Evolutionary conservation across 371 early-diverging fungal species (phyloP), one percentile per base, ranked within the genome.

Genomic region (Apophysomyces elegans): DNA sequence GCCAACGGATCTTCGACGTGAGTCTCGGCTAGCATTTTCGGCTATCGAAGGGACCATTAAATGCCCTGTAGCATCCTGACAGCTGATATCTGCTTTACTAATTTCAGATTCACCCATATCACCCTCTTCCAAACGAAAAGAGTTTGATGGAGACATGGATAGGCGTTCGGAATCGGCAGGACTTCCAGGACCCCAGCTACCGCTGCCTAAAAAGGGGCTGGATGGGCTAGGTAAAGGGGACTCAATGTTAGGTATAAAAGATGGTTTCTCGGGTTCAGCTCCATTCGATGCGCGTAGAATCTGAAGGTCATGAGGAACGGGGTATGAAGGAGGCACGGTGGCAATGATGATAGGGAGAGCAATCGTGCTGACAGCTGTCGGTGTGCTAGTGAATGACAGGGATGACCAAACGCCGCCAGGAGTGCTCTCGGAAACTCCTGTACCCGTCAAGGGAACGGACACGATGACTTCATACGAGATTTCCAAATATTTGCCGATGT

Each of bases 171-270:
- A 38, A 32, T 54, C 63, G 11, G 41, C 32, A 36, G 56, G 56
- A 59, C 72, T 72, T 8, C 74, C 74, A 5, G 71, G 70, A 5
- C 50, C 61, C 69, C 69, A 73, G 5, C 58, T 62, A 12, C 60
- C 38, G 50, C 63, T 54, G 35, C 58, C 57, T 8, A 66, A 66
- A 45, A 60, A 56, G 0, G 59, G 61, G 16, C 60, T 65, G n/a
- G 43, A 45, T 16, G 74, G 79, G 41, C 72, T 73, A 12, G 73
- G 72, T 32, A 68, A 59, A 16, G 80, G 77, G 0, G 77, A 76
- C 44, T 79, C 80, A 26, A 68, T 57, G 16, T 58, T 59, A 38
- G 65, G 64, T 43, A 80, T 71, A 50, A 80, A 80, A 3, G 54
- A 67, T 0, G 80, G 80, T 9, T 72, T 38, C 13, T 64, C 64